These are phyloP conservation scores for Trichocladium antarcticum DNA, from an alignment of 495 filamentous ascomycete species.

Conservation along the genomic window DNA sequence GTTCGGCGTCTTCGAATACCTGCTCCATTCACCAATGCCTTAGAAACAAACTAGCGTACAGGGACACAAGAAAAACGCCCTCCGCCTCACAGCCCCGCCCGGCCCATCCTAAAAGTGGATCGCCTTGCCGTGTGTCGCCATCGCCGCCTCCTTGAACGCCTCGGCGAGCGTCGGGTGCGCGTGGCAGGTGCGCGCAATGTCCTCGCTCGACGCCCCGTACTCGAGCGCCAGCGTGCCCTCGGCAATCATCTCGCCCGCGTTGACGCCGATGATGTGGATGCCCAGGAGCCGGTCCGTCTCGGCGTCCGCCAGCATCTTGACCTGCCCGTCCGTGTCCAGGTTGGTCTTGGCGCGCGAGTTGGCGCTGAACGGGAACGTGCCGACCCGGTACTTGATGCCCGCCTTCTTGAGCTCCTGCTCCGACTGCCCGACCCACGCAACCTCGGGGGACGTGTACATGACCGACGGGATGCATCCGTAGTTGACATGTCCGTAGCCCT, in stretches of 20 bases:
- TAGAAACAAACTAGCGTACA: slow-evolving; percentile 21
- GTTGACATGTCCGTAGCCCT: slow-evolving; percentile 96
- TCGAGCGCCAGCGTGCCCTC: slow-evolving; percentile 92
- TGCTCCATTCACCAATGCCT: slow-evolving; percentile 19
- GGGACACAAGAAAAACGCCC: slow-evolving; percentile 16
- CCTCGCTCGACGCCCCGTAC: slow-evolving; percentile 91
- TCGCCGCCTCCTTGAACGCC: slow-evolving; percentile 99
- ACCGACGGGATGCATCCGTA: slow-evolving; percentile 95
- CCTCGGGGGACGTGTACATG: slow-evolving; percentile 99
- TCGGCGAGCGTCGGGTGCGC: slow-evolving; percentile 93
- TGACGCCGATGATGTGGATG: slow-evolving; percentile 91
- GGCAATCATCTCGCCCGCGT: slow-evolving; percentile 98
- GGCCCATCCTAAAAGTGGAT: slow-evolving; percentile 69
- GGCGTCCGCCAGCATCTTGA: slow-evolving; percentile 94
- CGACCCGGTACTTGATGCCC: slow-evolving; percentile 79
- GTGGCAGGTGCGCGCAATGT: slow-evolving; percentile 90
- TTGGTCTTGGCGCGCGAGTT: slow-evolving; percentile 99
- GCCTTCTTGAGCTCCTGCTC: slow-evolving; percentile 90
- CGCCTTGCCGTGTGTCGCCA: slow-evolving; percentile 92
- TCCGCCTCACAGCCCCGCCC: neutral
- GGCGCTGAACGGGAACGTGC: slow-evolving; percentile 91
- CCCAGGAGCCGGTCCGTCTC: slow-evolving; percentile 94
- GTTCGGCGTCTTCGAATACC: slow-evolving; percentile 8
- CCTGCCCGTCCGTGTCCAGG: slow-evolving; percentile 88
- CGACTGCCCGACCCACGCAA: slow-evolving; percentile 96